Percentiles rank a stretch among this genome's conserved stretches.
phyloP scores from a whole-genome alignment of 768 basidiomycete species.

The Termitomyces eurrhizus region DNA sequence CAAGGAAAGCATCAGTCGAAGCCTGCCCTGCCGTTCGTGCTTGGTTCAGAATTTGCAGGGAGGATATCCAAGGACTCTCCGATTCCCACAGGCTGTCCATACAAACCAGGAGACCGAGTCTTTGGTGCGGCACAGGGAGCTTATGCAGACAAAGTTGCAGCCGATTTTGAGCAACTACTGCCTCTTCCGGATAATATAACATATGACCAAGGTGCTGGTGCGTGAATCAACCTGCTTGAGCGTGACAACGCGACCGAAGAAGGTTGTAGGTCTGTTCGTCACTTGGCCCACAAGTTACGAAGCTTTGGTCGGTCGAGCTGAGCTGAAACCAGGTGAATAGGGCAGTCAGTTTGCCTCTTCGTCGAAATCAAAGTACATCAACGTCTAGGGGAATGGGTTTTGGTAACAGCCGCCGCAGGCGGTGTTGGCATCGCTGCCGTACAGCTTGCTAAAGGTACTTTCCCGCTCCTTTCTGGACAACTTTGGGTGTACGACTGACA shows the following conservation, averaged over 20 bases:
- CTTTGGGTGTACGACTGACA: background rate
- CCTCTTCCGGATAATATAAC: constrained; percentile 73
- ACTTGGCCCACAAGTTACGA: constrained; percentile 95
- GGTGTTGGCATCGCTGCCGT: constrained; percentile 92
- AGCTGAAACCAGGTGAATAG: constrained; percentile 64
- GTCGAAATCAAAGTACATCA: background rate
- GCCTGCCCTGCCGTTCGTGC: constrained; percentile 79
- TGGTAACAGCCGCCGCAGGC: constrained; percentile 94
- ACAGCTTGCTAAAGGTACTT: constrained; percentile 89
- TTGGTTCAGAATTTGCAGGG: constrained; percentile 87
- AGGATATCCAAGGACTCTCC: constrained; percentile 64
- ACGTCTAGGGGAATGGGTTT: constrained; percentile 78
- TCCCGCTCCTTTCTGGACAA: background rate
- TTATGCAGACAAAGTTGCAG: constrained; percentile 73
- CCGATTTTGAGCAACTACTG: constrained; percentile 44
- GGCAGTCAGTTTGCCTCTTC: background rate
- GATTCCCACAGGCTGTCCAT: constrained; percentile 75
- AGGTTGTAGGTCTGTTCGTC: constrained; percentile 60
- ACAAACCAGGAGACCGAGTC: constrained; percentile 80
- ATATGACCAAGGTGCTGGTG: constrained; percentile 85
- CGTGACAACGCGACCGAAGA: background rate
- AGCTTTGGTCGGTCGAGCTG: constrained; percentile 80
- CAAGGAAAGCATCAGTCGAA: constrained; percentile 90
- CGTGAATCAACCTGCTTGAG: constrained; percentile 14
- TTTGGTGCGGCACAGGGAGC: constrained; percentile 82